phyloP scores from a whole-genome alignment of 352 stramenopile genomes.

The Aphanomyces cochlioides region DNA sequence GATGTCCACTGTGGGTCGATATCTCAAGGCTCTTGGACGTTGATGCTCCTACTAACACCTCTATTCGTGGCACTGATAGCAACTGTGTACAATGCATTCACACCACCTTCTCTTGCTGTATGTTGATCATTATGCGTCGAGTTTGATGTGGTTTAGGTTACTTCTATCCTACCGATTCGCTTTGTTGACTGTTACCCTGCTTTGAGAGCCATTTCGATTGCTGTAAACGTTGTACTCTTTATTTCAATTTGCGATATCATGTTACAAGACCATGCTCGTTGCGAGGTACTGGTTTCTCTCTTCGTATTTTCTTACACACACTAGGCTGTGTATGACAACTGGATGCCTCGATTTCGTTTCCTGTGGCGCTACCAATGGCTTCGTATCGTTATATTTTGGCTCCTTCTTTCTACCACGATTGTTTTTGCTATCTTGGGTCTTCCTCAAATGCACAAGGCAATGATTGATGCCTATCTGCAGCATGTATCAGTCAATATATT shows the following conservation, averaged over 20 bases:
- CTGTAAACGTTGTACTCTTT: constrained; percentile 6
- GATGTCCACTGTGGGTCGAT: constrained; percentile 22
- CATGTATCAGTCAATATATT: background rate
- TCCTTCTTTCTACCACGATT: background rate
- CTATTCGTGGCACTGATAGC: constrained; percentile 10
- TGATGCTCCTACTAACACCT: constrained; percentile 11
- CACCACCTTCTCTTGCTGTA: constrained; percentile 8
- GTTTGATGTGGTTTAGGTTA: constrained; percentile 13
- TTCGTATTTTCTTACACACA: no score
- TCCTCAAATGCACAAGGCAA: background rate
- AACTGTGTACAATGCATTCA: constrained; percentile 19
- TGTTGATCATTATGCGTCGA: background rate
- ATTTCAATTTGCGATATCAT: constrained; percentile 21
- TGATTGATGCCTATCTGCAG: background rate
- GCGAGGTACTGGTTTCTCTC: background rate
- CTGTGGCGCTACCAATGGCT: constrained; percentile 18
- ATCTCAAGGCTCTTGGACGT: constrained; percentile 25
- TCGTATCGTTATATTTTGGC: constrained; percentile 21
- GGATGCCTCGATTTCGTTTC: constrained; percentile 12
- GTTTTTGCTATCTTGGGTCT: constrained; percentile 13
- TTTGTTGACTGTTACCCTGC: constrained; percentile 17
- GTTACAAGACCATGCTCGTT: constrained; percentile 27
- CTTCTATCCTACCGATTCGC: background rate
- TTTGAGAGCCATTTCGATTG: background rate
- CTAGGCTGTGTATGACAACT: constrained; percentile 7